Evolutionary conservation across 192 early-diverging fungal species (phyloP).

Genomic region (Coemansia sp.): DNA sequence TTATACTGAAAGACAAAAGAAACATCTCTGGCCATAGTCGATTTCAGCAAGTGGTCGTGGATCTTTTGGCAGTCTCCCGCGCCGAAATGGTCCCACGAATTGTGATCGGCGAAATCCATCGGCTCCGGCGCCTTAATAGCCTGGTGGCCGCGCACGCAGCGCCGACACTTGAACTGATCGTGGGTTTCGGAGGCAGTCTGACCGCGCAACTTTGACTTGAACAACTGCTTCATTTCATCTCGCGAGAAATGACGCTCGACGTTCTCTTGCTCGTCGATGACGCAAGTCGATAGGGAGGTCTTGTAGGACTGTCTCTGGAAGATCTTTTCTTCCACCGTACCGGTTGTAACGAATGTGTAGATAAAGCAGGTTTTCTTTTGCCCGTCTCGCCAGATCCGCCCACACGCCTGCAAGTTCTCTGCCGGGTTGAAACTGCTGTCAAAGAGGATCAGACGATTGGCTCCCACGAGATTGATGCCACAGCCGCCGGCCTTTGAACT

Average conservation of each 20-base stretch:
- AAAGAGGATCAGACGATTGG: constrained; percentile 94
- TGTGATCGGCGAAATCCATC: constrained; percentile 78
- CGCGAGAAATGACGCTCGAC: constrained; percentile 93
- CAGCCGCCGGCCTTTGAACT: constrained; percentile 99
- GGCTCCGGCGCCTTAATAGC: constrained; percentile 58
- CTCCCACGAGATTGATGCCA: constrained; percentile 97
- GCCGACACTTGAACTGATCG: constrained; percentile 92
- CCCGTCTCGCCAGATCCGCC: constrained; percentile 86
- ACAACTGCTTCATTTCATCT: constrained; percentile 86
- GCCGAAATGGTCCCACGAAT: constrained; percentile 77
- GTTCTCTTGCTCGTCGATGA: constrained; percentile 92
- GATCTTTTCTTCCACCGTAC: constrained; percentile 98
- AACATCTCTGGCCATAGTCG: constrained; percentile 61
- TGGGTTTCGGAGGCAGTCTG: constrained; percentile 82
- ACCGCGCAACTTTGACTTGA: constrained; percentile 69
- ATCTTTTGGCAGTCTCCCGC: constrained; percentile 57
- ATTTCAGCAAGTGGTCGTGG: constrained; percentile 61
- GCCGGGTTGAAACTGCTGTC: constrained; percentile 92
- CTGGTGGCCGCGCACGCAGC: constrained; percentile 86
- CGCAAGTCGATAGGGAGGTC: constrained; percentile 84
- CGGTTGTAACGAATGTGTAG: constrained; percentile 97
- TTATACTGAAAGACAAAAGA: constrained; percentile 83
- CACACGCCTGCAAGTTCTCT: constrained; percentile 90
- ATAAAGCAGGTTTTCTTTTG: constrained; percentile 88
- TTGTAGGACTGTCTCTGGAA: constrained; percentile 92